Conservation (phyloP, 345 rosid species). For the Geranium brycei region DNA sequence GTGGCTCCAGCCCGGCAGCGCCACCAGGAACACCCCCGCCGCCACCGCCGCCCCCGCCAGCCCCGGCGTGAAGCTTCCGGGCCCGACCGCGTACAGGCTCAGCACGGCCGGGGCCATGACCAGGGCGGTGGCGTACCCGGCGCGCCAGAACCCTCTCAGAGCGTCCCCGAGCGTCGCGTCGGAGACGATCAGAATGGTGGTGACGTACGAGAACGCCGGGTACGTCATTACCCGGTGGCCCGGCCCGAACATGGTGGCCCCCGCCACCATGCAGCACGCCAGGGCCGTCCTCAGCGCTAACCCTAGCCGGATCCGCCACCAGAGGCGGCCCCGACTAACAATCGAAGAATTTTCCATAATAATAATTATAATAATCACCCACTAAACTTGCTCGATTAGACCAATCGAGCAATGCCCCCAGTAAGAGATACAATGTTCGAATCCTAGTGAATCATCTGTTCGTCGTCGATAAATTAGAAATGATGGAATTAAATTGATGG, state of each 20-base stretch:
- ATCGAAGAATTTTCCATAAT: too few species aligned
- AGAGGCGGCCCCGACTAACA: neutral
- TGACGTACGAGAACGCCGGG: constrained; percentile 63
- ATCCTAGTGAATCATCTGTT: too few species aligned
- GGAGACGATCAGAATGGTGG: constrained; percentile 50
- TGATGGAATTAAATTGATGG: too few species aligned
- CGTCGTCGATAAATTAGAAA: too few species aligned
- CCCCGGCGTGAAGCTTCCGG: constrained; percentile 25
- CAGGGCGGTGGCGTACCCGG: constrained; percentile 38
- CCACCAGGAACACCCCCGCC: constrained; percentile 41
- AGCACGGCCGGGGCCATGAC: constrained; percentile 24
- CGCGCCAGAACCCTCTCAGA: constrained; percentile 42
- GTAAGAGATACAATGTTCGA: too few species aligned
- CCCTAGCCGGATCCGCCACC: constrained; percentile 25
- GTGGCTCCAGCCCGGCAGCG: constrained; percentile 51
- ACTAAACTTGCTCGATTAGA: too few species aligned
- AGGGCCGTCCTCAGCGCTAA: constrained; percentile 44
- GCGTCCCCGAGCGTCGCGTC: constrained; percentile 61
- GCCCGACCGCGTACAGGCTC: constrained; percentile 33
- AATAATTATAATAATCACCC: too few species aligned
- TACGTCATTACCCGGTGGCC: constrained; percentile 20
- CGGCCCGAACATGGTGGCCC: constrained; percentile 51
- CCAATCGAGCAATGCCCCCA: too few species aligned
- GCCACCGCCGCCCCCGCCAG: constrained; percentile 47
- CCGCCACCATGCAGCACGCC: constrained; percentile 56